Percentiles rank a stretch among this genome's conserved stretches.
These are phyloP conservation scores for Trichoderma semiorbis DNA, from an alignment of 2,329 filamentous ascomycete genomes.

Conservation along the genomic window DNA sequence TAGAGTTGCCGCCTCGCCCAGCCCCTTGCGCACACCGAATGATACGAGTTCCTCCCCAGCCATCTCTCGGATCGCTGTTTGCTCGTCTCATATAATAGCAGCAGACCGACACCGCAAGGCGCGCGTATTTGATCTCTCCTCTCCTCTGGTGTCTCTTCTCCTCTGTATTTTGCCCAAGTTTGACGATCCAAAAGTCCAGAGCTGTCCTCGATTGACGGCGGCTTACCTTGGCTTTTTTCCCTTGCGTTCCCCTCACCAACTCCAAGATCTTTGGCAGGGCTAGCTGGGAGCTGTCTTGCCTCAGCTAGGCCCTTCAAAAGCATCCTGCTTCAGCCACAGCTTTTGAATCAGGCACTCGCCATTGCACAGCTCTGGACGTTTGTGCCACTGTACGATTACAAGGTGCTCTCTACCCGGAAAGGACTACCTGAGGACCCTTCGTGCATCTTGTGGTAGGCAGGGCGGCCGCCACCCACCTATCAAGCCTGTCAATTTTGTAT, in stretches of 20 bases:
- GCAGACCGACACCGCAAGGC: neutral
- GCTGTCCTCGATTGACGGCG: neutral
- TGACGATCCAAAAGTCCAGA: neutral
- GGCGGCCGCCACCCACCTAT: constrained; percentile 7
- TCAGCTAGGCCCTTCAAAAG: constrained; percentile 6
- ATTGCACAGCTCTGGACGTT: neutral
- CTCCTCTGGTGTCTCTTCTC: neutral
- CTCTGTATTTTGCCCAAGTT: neutral
- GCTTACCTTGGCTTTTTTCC: neutral
- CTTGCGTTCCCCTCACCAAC: constrained; percentile 11
- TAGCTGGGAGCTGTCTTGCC: constrained; percentile 10
- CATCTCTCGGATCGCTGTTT: constrained; percentile 2
- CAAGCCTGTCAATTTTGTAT: neutral
- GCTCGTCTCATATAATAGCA: neutral
- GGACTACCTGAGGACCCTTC: neutral
- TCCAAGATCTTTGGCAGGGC: neutral
- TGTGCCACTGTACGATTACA: neutral
- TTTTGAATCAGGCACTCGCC: neutral
- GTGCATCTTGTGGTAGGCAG: neutral
- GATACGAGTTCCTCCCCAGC: constrained; percentile 8
- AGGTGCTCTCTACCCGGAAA: neutral
- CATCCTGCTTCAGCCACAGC: neutral
- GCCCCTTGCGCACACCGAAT: neutral
- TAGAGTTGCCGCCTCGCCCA: neutral
- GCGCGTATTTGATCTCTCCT: neutral